Evolutionary conservation across 2,329 filamentous ascomycete genomes (phyloP).

Genomic region (Colletotrichum kahawae): DNA sequence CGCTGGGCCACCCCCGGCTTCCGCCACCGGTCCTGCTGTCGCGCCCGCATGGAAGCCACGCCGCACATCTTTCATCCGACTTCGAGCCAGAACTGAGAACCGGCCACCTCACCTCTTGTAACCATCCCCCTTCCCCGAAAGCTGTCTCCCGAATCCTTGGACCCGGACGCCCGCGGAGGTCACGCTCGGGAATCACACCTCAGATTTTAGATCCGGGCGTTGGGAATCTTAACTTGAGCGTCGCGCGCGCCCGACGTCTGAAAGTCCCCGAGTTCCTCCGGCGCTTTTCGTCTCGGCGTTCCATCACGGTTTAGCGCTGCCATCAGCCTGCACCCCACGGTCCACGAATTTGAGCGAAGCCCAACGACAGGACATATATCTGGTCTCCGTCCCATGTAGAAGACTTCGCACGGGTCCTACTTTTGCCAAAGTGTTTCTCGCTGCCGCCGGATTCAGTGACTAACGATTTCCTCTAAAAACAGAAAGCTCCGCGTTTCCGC

Average conservation of each 20-base stretch:
- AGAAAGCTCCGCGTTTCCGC: not conserved
- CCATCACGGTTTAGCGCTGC: not conserved
- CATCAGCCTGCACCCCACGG: not conserved
- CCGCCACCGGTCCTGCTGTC: not conserved
- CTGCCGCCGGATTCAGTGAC: not conserved
- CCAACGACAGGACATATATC: not conserved
- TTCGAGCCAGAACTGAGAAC: not conserved
- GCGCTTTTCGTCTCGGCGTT: constrained; percentile 3
- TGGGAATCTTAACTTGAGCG: not conserved
- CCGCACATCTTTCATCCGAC: not conserved
- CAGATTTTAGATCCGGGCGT: not conserved
- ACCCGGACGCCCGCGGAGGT: not conserved
- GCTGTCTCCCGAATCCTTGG: not conserved
- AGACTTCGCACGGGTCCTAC: not conserved
- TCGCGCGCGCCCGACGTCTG: not conserved
- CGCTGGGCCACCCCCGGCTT: not conserved
- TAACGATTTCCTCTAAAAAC: not conserved
- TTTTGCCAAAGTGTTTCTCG: not conserved
- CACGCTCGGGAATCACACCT: not conserved
- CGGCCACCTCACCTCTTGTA: not conserved
- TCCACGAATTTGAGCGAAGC: not conserved
- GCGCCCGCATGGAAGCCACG: not conserved
- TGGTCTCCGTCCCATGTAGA: not conserved
- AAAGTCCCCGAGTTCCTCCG: not conserved
- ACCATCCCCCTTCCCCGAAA: not conserved